Base-by-base conservation (phyloP, 73 alveolate species). In the Breviolum minutum region DNA sequence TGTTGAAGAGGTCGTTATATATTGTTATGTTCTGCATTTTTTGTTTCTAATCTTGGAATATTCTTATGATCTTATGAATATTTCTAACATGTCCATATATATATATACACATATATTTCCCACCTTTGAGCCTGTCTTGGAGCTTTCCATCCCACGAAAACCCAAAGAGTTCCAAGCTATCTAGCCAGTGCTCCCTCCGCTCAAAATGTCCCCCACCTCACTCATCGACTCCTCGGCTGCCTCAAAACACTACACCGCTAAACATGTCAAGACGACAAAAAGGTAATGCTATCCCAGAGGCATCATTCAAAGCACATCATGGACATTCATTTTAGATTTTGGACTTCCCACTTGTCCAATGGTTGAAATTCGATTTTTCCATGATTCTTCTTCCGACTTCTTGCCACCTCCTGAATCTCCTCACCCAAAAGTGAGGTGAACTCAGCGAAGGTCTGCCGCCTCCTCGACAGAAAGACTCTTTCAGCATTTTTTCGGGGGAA, bases 371-470 rank as follows among this genome's bases (percentile, higher is more conserved):
- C 3, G 0, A 0, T 40, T 40, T 40, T 40, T 40, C 54, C 54
- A 40, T 3, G 3, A 40, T 3, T 40, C 54, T 40, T 2, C 54
- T 3, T 71, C 40, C 13, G 62, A n/a, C n/a, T n/a, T n/a, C 20
- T 62, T 20, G 32, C 64, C 68, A 40, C 97, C 97, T 92, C 90
- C 69, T 92, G 64, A 32, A 92, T 69, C 48, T 92, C 98, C 82
- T 92, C 98, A 24, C 81, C 76, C 98, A 92, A 80, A 83, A 92
- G 66, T 8, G 90, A 32, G 80, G 98, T 92, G 80, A 92, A 92
- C 27, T 92, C 98, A 10, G 98, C 98, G 27, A 92, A 92, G 90
- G 98, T 92, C n/a, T 92, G 98, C 90, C 98, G 98, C 73, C 90
- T 66, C 98, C 98, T 90, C 26, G n/a, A 22, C 79, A 16, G 12